Percentiles rank a stretch among this genome's conserved stretches.
Evolutionary conservation across 441 rosid genomes (phyloP).

Genomic region (Aleurites moluccanus): DNA sequence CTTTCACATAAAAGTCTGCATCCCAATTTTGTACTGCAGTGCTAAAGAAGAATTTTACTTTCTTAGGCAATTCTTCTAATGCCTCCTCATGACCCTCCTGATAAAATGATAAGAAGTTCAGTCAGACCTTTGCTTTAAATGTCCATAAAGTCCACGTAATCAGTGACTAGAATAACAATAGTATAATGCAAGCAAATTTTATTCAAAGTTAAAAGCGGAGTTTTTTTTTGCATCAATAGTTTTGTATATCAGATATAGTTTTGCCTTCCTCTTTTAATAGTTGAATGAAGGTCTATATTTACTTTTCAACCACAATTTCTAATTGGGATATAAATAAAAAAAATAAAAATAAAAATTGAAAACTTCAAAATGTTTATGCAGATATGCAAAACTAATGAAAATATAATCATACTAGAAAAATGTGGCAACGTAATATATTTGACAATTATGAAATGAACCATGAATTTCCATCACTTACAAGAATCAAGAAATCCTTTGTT

Average conservation of each 20-base stretch:
- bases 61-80: conserved; percentile 86
- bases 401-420: not conserved
- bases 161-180: conserved; percentile 4
- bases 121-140: conserved; percentile 23
- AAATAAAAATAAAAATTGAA: not conserved
- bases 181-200: not conserved
- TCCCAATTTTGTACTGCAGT: conserved; percentile 91
- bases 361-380: not conserved
- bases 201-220: conserved; percentile 12
- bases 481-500: conserved; percentile 82
- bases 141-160: conserved; percentile 9
- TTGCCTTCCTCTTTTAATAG: not conserved
- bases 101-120: conserved; percentile 18
- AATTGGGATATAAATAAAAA: conserved; percentile 8
- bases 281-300: not conserved
- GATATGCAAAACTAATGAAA: not conserved
- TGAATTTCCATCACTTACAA: conserved; percentile 51
- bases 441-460: conserved; percentile 2
- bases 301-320: conserved; percentile 21
- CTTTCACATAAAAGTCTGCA: conserved; percentile 90
- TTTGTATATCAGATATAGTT: not conserved
- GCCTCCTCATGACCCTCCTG: conserved; percentile 93
- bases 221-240: not conserved
- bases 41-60: conserved; percentile 82
- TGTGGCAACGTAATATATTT: not conserved